Conservation (phyloP, 2,329 filamentous ascomycete species). For the Sporothrix inflata region DNA sequence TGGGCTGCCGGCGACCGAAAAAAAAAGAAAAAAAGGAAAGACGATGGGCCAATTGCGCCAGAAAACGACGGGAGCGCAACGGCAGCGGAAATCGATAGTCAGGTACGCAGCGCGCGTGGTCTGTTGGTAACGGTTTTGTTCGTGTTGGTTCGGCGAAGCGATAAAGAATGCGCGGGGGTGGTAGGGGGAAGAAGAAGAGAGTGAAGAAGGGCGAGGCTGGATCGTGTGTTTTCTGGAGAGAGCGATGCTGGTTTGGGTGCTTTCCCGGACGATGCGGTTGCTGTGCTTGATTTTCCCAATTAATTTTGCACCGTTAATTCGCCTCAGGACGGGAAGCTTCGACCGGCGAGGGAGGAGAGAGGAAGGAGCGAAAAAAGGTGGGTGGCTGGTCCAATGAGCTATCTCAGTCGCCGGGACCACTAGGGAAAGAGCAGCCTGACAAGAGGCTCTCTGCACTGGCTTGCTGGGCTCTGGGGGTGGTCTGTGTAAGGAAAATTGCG, state of each 20-base stretch:
- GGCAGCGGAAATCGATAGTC: not conserved
- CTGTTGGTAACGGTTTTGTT: not conserved
- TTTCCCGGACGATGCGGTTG: constrained; percentile 16
- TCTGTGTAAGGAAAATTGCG: constrained; percentile 23
- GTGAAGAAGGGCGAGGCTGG: not conserved
- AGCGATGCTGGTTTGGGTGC: not conserved
- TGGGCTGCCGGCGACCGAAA: not conserved
- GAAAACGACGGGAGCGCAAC: not conserved
- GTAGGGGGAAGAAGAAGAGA: not conserved
- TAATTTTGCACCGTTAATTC: constrained; percentile 3
- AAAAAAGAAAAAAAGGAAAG: not conserved
- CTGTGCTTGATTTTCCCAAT: constrained; percentile 2
- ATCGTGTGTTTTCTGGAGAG: not conserved
- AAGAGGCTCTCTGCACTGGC: constrained; percentile 1
- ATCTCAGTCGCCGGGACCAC: constrained; percentile 1
- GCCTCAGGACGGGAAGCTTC: constrained; percentile 13
- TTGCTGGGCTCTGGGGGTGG: constrained; percentile 7
- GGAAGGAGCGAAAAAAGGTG: constrained; percentile 9
- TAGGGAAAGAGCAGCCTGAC: constrained; percentile 1
- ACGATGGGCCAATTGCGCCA: not conserved
- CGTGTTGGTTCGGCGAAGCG: no score
- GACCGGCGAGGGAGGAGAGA: not conserved
- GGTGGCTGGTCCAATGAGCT: constrained; percentile 28
- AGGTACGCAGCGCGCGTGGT: not conserved
- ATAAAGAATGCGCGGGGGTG: not conserved